Evolutionary conservation across 2,329 filamentous ascomycete species (phyloP).

Genomic region (Alternaria infectoria): DNA sequence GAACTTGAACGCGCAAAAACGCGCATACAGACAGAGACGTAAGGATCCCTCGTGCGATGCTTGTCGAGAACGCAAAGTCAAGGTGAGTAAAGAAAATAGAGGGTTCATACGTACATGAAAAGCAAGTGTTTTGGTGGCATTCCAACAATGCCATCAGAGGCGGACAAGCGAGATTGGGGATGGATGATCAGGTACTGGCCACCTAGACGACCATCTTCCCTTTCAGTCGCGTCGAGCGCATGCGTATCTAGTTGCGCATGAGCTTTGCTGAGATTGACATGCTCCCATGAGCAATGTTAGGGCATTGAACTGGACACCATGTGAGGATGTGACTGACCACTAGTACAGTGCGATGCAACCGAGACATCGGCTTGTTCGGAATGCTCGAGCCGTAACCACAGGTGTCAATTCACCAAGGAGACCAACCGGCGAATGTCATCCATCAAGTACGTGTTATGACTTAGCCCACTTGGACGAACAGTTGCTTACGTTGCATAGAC

Average conservation of each 20-base stretch:
- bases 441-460: conserved; percentile 72
- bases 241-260: background rate
- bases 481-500: conserved; percentile 54
- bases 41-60: conserved; percentile 99
- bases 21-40: conserved; percentile 90
- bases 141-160: background rate
- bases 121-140: background rate
- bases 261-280: background rate
- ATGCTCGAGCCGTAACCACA: conserved; percentile 94
- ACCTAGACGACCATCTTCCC: background rate
- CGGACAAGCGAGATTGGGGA: background rate
- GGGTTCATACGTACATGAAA: background rate
- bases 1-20: conserved; percentile 77
- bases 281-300: background rate
- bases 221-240: background rate
- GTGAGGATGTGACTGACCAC: conserved; percentile 18
- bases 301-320: background rate
- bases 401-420: conserved; percentile 98
- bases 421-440: conserved; percentile 98
- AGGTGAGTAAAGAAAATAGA: conserved; percentile 50
- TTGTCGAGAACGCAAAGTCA: conserved; percentile 81
- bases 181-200: background rate
- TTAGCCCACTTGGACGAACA: background rate
- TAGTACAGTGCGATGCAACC: conserved; percentile 81
- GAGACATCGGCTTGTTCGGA: conserved; percentile 96